A percentile compares a stretch with the other conserved stretches of the same genome.
These are phyloP conservation scores for Trametes pubescens DNA, from an alignment of 1,284 basidiomycete genomes.

Conservation along the genomic window DNA sequence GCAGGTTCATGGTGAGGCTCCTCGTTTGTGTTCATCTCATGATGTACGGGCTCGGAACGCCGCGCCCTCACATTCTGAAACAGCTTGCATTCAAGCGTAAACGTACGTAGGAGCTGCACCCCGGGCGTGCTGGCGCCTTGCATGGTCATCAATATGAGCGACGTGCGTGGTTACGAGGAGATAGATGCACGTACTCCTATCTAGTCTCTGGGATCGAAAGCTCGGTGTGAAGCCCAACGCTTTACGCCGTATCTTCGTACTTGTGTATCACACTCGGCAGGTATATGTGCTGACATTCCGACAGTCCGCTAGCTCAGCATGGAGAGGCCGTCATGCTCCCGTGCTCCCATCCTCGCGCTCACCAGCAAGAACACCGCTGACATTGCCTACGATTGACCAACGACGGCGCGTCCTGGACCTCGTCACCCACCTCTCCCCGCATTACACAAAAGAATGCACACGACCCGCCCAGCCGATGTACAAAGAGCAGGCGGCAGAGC, in stretches of 20 bases:
- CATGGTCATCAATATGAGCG: no score
- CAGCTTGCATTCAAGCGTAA: not conserved
- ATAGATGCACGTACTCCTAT: no score
- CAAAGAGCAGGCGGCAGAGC: slow-evolving; percentile 81
- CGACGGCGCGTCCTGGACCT: slow-evolving; percentile 86
- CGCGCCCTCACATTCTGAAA: not conserved
- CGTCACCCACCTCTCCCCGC: slow-evolving; percentile 84
- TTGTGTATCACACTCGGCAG: not conserved
- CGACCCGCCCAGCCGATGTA: slow-evolving; percentile 85
- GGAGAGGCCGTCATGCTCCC: slow-evolving; percentile 61
- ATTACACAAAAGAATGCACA: slow-evolving; percentile 92
- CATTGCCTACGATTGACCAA: slow-evolving; percentile 79
- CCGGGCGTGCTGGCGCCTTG: no score
- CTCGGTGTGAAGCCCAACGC: not conserved
- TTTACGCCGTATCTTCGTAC: not conserved
- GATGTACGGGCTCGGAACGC: not conserved
- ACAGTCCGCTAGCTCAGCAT: slow-evolving; percentile 52
- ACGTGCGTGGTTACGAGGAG: no score
- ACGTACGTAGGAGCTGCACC: not conserved
- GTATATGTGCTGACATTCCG: slow-evolving; percentile 15
- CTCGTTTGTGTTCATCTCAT: not conserved
- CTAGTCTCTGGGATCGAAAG: no score
- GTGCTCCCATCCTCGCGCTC: slow-evolving; percentile 47
- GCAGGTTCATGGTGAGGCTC: not conserved
- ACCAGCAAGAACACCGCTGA: slow-evolving; percentile 65